Conservation (phyloP, 2,329 filamentous ascomycete genomes). For the Ilyonectria sp. region DNA sequence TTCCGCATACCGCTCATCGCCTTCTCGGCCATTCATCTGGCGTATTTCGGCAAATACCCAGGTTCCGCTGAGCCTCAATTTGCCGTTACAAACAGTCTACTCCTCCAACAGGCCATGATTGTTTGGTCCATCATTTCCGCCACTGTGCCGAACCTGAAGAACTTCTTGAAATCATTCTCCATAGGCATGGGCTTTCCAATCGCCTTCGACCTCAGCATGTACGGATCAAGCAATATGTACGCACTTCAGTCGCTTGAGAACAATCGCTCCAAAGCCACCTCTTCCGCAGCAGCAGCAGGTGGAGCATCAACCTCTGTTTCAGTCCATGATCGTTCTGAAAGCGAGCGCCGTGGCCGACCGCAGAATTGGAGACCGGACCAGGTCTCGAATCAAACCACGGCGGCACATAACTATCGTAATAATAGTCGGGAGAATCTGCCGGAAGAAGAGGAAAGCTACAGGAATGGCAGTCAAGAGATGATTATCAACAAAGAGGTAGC, state of each 20-base stretch:
- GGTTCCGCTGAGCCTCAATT: slow-evolving; percentile 36
- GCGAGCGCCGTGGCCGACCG: slow-evolving; percentile 21
- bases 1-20: slow-evolving; percentile 42
- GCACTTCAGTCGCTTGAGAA: slow-evolving; percentile 37
- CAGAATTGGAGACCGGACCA: slow-evolving; percentile 37
- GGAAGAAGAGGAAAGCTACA: slow-evolving; percentile 31
- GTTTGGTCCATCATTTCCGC: slow-evolving; percentile 41
- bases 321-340: slow-evolving; percentile 17
- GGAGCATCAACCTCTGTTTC: slow-evolving; percentile 8
- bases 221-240: slow-evolving; percentile 21
- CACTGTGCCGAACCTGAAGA: slow-evolving; percentile 40
- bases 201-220: slow-evolving; percentile 27
- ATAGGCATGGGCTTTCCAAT: slow-evolving; percentile 43
- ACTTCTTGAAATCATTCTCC: slow-evolving; percentile 41
- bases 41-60: slow-evolving; percentile 22
- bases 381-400: slow-evolving; percentile 22
- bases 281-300: slow-evolving; percentile 17
- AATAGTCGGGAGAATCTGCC: slow-evolving; percentile 30
- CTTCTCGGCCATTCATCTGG: slow-evolving; percentile 35
- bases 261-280: slow-evolving; percentile 25
- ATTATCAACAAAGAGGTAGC: slow-evolving; percentile 41
- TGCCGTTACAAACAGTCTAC: slow-evolving; percentile 31
- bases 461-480: slow-evolving; percentile 41
- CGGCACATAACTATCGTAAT: background rate
- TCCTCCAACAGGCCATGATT: slow-evolving; percentile 39